Evolutionary conservation across 2,329 filamentous ascomycete genomes (phyloP).

Genomic region (Fusarium neocosmosporiellum): DNA sequence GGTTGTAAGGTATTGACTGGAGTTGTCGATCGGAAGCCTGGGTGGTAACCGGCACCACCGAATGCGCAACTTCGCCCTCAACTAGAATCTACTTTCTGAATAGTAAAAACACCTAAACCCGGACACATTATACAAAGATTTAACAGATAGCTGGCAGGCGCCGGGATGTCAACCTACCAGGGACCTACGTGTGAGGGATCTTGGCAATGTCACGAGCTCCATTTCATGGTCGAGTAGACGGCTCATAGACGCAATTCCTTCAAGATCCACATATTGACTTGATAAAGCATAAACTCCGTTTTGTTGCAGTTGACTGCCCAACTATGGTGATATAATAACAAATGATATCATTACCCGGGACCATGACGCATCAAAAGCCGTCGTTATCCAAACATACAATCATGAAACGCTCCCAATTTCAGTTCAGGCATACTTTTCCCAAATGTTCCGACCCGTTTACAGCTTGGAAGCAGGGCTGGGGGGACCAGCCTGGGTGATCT

Average conservation of each 20-base stretch:
- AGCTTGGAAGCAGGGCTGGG: conserved; percentile 72
- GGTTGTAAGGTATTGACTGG: neutral
- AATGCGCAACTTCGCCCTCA: too few species aligned
- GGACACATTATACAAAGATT: neutral
- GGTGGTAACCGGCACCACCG: neutral
- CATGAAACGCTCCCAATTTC: conserved; percentile 29
- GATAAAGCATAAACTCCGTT: conserved; percentile 15
- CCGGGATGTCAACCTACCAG: neutral
- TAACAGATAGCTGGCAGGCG: too few species aligned
- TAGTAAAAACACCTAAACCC: neutral
- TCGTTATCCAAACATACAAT: conserved; percentile 22
- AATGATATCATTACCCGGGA: conserved; percentile 31
- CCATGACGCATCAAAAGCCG: conserved; percentile 5
- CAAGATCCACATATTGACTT: neutral
- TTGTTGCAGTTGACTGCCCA: conserved; percentile 11
- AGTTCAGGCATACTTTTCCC: conserved; percentile 15
- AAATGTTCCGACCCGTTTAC: conserved; percentile 48
- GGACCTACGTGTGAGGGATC: neutral
- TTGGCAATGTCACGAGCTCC: neutral
- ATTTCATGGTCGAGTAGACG: neutral
- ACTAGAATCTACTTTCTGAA: neutral
- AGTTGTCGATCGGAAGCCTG: neutral
- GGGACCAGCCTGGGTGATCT: conserved; percentile 80
- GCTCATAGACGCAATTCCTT: neutral
- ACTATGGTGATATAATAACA: conserved; percentile 17